Evolutionary conservation across 2,329 filamentous ascomycete genomes (phyloP), one percentile per base, ranked within the genome.

Genomic region (Calonectria pteridis): DNA sequence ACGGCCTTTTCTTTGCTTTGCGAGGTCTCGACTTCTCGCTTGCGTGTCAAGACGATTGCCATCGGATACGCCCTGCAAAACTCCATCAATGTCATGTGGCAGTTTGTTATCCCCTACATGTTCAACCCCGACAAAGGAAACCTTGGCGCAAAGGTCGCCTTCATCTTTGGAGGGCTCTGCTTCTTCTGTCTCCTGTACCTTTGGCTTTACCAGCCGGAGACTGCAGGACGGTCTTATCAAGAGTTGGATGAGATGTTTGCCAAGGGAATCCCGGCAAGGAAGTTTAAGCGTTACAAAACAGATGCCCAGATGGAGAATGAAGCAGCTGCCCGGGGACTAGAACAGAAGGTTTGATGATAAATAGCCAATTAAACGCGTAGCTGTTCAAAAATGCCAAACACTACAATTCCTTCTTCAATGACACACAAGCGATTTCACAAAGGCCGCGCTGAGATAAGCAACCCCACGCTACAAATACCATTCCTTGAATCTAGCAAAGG

Each of bases 171-270:
- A 1, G 75, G 74, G 4, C 31, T 77, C 1, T 70, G 72, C n/a
- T 33, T 75, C 28, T 51, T 77, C 31, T 69, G 29, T 13, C 28
- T 75, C 4, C 50, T 71, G 13, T 75, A 71, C 18, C 69, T 78
- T 0, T 78, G 72, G 68, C 76, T 73, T 13, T 75, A 35, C 2
- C 73, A 77, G 55, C 75, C 77, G 1, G 77, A 80, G 43, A 79
- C 77, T 3, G 67, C 72, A 18, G 77, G 77, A 9, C 72, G 73
- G 14, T 77, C 77, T 0, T 75, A 76, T 13, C 77, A 80, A n/a
- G 74, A 73, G 46, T 46, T 77, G 14, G 73, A 77, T 55, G 73
- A 76, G 51, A 76, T 75, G 75, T 77, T 77, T 66, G 68, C 66
- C 9, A 72, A 70, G 50, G 67, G 71, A 18, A n/a, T 76, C 16